These are phyloP conservation scores for Parastagonospora avenae DNA, from an alignment of 2,329 filamentous ascomycete species.

Conservation along the genomic window DNA sequence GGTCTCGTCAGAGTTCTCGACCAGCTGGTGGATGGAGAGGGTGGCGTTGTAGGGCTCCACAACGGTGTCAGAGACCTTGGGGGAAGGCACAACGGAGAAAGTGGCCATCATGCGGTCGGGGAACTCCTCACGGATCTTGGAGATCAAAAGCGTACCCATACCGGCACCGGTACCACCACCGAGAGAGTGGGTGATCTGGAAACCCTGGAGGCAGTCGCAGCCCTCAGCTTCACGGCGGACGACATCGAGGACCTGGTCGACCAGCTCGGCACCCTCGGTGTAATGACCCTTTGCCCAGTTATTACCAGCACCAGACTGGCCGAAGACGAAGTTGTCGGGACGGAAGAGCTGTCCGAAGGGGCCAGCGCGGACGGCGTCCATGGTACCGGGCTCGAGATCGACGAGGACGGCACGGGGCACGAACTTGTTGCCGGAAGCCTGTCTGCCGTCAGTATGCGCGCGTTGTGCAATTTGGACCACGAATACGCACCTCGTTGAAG, in stretches of 20 bases:
- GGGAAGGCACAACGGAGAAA: constrained; percentile 97
- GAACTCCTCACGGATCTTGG: constrained; percentile 99
- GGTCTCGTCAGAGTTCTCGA: constrained; percentile 99
- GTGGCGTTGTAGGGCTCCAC: constrained; percentile 99
- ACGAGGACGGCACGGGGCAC: constrained; percentile 98
- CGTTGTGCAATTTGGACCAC: constrained; percentile 2
- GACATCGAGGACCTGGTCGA: constrained; percentile 97
- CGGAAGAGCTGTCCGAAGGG: constrained; percentile 99
- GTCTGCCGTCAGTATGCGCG: constrained; percentile 29
- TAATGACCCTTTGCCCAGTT: constrained; percentile 99
- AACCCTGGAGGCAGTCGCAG: constrained; percentile 99
- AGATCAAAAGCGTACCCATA: constrained; percentile 99
- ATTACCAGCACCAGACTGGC: constrained; percentile 99
- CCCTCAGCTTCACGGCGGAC: constrained; percentile 98
- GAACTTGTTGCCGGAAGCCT: constrained; percentile 98
- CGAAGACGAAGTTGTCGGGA: constrained; percentile 99
- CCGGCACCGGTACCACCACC: constrained; percentile 99
- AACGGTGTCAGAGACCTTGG: constrained; percentile 99
- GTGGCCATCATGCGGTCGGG: constrained; percentile 99
- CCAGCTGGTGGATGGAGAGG: constrained; percentile 97
- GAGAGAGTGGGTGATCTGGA: constrained; percentile 99
- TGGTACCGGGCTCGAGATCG: constrained; percentile 99
- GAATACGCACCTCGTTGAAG: constrained; percentile 80
- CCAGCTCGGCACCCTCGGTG: constrained; percentile 98
- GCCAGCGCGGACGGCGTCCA: constrained; percentile 98